Conservation (phyloP, 495 filamentous ascomycete species). For the Hyaloscypha hepaticicola region DNA sequence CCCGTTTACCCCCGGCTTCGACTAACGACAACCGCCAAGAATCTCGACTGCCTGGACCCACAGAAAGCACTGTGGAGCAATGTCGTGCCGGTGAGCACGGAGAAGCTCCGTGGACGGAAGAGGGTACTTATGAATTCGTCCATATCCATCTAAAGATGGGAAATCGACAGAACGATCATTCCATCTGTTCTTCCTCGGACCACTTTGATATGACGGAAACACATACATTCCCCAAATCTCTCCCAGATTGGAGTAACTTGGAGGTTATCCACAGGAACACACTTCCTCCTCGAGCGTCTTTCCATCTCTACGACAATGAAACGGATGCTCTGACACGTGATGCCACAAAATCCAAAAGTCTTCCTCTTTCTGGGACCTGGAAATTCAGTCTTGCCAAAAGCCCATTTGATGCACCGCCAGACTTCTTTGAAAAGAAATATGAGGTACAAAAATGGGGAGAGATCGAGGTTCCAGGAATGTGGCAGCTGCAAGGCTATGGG, state of each 20-base stretch:
- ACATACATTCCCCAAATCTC: constrained; percentile 24
- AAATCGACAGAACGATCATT: neutral
- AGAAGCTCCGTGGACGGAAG: constrained; percentile 4
- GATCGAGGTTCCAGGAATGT: constrained; percentile 65
- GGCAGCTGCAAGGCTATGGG: constrained; percentile 67
- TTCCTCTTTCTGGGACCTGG: constrained; percentile 57
- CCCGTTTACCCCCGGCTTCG: neutral
- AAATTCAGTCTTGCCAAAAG: constrained; percentile 42
- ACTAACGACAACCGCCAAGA: neutral
- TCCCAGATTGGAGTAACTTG: constrained; percentile 58
- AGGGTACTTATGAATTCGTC: constrained; percentile 3
- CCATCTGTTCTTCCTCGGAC: neutral
- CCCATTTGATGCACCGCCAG: constrained; percentile 26
- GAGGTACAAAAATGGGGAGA: constrained; percentile 46
- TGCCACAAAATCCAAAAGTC: constrained; percentile 30
- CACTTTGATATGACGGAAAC: constrained; percentile 14
- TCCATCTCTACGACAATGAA: constrained; percentile 47
- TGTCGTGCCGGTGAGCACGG: neutral
- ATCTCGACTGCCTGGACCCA: neutral
- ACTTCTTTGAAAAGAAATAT: constrained; percentile 22
- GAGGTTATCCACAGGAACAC: constrained; percentile 62
- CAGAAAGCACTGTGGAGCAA: neutral
- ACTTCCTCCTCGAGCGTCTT: constrained; percentile 59
- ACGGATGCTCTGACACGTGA: constrained; percentile 36
- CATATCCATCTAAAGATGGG: neutral